phyloP scores from a whole-genome alignment of 2,329 filamentous ascomycete genomes.

The Xylariaceae sp. region DNA sequence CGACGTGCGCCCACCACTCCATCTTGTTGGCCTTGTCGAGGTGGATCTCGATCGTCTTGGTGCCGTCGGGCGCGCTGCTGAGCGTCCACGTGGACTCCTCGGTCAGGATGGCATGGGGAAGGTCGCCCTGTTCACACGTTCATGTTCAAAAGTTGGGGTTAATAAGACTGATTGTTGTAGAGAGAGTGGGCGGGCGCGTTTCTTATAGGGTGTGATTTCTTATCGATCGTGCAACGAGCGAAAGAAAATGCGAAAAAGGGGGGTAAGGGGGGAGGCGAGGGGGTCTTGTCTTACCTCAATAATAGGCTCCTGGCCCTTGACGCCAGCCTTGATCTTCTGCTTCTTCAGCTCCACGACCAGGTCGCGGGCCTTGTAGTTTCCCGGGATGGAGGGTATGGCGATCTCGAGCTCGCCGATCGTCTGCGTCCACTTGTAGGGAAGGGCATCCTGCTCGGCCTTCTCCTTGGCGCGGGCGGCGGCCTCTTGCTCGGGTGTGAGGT shows the following conservation, averaged over 20 bases:
- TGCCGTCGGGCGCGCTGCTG: conserved; percentile 63
- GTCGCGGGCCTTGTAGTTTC: conserved; percentile 78
- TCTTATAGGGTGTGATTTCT: too few relatives aligned
- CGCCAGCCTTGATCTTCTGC: conserved; percentile 66
- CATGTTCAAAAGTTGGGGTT: too few relatives aligned
- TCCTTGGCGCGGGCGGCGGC: conserved; percentile 64
- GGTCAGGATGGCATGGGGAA: conserved; percentile 70
- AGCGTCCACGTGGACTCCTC: conserved; percentile 97
- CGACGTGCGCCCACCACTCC: conserved; percentile 96
- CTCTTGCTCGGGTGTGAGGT: conserved; percentile 50
- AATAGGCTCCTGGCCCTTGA: conserved; percentile 85
- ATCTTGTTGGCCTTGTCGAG: conserved; percentile 95
- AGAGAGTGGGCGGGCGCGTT: too few relatives aligned
- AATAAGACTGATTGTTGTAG: too few relatives aligned
- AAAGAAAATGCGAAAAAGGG: not conserved
- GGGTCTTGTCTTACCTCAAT: conserved; percentile 59
- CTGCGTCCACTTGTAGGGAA: conserved; percentile 97
- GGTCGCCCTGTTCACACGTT: conserved; percentile 75
- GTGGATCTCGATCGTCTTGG: conserved; percentile 67
- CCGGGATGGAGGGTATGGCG: conserved; percentile 64
- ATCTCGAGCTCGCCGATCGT: conserved; percentile 85
- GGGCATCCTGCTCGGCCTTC: conserved; percentile 76
- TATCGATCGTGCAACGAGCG: too few relatives aligned
- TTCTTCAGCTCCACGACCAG: conserved; percentile 79
- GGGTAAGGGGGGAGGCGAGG: not conserved